A percentile compares a stretch with the other conserved stretches of the same genome.
These are phyloP conservation scores for Draba incana DNA, from an alignment of 345 rosid species.

Conservation along the genomic window DNA sequence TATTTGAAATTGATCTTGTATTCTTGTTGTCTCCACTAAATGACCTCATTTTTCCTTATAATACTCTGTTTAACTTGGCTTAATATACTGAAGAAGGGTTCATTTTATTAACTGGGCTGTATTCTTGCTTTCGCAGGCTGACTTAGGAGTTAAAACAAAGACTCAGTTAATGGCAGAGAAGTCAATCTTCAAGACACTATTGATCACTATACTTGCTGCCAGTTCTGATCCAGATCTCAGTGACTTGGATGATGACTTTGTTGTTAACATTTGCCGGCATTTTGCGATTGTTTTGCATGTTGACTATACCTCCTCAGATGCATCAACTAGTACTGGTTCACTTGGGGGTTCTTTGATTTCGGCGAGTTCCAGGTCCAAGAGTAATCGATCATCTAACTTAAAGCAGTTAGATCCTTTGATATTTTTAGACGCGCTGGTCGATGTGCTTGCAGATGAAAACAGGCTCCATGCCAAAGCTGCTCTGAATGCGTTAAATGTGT, in stretches of 20 bases:
- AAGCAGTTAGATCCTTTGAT: conserved; percentile 92
- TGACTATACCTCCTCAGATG: conserved; percentile 59
- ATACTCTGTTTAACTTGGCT: conserved; percentile 11
- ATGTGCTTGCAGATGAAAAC: conserved; percentile 90
- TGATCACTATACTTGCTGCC: conserved; percentile 85
- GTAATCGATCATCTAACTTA: conserved; percentile 59
- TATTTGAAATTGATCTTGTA: not conserved
- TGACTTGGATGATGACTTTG: conserved; percentile 79
- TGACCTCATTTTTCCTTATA: not conserved
- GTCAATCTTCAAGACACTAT: conserved; percentile 90
- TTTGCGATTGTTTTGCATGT: conserved; percentile 90
- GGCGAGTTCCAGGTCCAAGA: conserved; percentile 70
- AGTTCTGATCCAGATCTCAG: conserved; percentile 78
- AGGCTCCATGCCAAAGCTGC: conserved; percentile 94
- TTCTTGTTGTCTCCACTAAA: conserved; percentile 6
- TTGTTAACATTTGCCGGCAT: conserved; percentile 83
- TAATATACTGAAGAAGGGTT: conserved; percentile 19
- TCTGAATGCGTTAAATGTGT: conserved; percentile 72
- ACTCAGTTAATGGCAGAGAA: conserved; percentile 98
- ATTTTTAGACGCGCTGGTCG: conserved; percentile 93
- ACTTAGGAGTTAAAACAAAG: conserved; percentile 98
- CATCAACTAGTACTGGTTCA: conserved; percentile 53
- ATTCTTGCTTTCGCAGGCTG: conserved; percentile 63
- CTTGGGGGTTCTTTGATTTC: conserved; percentile 60
- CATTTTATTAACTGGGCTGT: conserved; percentile 9